Percentiles rank a stretch among this genome's conserved stretches.
These are phyloP conservation scores for Lagerstroemia speciosa DNA, from an alignment of 345 rosid species.

Conservation along the genomic window DNA sequence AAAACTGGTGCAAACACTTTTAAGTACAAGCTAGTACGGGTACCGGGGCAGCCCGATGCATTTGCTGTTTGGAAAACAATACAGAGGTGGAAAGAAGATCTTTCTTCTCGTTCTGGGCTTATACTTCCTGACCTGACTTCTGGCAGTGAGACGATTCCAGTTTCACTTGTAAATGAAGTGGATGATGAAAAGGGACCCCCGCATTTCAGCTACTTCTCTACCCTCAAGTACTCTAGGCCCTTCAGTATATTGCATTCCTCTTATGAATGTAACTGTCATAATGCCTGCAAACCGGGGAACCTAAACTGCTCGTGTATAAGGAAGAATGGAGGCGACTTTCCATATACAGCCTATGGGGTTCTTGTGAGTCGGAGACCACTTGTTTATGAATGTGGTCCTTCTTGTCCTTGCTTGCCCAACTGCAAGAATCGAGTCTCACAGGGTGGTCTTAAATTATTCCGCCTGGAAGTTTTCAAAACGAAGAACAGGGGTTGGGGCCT, in stretches of 20 bases:
- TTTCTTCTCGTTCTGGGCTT: conserved; percentile 40
- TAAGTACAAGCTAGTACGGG: conserved; percentile 57
- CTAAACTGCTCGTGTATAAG: conserved; percentile 57
- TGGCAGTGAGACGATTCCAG: conserved; percentile 63
- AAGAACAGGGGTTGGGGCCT: conserved; percentile 87
- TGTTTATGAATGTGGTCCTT: conserved; percentile 68
- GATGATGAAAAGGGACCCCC: conserved; percentile 83
- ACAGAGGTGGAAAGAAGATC: conserved; percentile 51
- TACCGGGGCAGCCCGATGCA: conserved; percentile 62
- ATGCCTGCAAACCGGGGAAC: conserved; percentile 58
- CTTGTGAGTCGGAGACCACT: conserved; percentile 53
- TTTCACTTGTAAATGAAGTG: conserved; percentile 79
- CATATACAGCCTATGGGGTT: conserved; percentile 54
- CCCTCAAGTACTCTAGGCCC: conserved; percentile 40
- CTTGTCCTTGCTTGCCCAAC: conserved; percentile 58
- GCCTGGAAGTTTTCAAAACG: conserved; percentile 75
- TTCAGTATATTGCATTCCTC: conserved; percentile 22
- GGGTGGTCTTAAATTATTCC: conserved; percentile 50
- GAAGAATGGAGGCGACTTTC: conserved; percentile 60
- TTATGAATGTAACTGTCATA: conserved; percentile 31
- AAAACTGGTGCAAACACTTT: conserved; percentile 68
- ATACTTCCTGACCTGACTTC: conserved; percentile 79
- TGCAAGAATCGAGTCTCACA: conserved; percentile 73
- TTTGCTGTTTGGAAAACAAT: conserved; percentile 59
- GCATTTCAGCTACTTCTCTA: conserved; percentile 49